Conservation (phyloP, 768 basidiomycete genomes). For the Rhizopogon vinicolor region DNA sequence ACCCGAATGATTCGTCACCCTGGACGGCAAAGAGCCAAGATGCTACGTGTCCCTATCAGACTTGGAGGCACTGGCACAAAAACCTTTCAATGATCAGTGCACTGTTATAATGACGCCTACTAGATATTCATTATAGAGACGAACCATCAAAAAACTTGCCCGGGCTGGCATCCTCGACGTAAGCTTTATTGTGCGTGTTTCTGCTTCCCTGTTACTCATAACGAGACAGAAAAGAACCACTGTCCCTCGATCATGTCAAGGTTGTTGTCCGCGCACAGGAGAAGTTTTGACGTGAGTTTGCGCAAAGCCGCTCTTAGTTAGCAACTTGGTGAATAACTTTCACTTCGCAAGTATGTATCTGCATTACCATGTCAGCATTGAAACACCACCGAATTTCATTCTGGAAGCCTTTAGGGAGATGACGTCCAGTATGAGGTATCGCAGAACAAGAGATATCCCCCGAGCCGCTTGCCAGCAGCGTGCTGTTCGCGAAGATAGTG, state of each 20-base stretch:
- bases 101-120: too few relatives aligned
- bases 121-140: too few relatives aligned
- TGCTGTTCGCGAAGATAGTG: too few relatives aligned
- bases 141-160: too few relatives aligned
- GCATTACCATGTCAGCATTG: background rate
- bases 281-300: slow-evolving; percentile 15
- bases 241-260: slow-evolving; percentile 13
- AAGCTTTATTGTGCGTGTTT: background rate
- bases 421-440: too few relatives aligned
- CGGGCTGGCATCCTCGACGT: slow-evolving; percentile 13
- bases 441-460: too few relatives aligned
- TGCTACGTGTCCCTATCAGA: too few relatives aligned
- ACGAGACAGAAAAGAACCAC: slow-evolving; percentile 2
- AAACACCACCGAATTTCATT: background rate
- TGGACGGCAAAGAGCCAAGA: too few relatives aligned
- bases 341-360: background rate
- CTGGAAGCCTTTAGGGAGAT: background rate
- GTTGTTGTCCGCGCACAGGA: slow-evolving; percentile 18
- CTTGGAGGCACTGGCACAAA: too few relatives aligned
- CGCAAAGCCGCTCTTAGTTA: background rate
- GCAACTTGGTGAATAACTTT: background rate
- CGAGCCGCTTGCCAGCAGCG: too few relatives aligned
- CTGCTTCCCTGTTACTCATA: background rate
- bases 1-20: too few relatives aligned
- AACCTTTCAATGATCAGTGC: too few relatives aligned